Evolutionary conservation across 2,329 filamentous ascomycete species (phyloP).

Genomic region (Beauveria sp.): DNA sequence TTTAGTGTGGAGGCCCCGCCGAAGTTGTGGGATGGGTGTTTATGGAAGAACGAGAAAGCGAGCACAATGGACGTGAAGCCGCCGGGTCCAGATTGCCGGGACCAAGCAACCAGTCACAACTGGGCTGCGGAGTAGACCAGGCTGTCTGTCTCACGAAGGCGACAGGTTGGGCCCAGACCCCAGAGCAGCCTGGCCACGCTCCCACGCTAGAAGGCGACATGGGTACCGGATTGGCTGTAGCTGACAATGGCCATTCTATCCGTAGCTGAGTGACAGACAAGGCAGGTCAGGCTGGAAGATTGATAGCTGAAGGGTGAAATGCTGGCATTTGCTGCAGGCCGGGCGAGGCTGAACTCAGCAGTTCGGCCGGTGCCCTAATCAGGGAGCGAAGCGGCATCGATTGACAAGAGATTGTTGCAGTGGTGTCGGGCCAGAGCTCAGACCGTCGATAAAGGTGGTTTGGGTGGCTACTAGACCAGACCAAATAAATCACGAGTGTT

Average conservation of each 20-base stretch:
- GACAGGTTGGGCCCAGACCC: neutral
- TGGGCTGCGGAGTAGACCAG: conserved; percentile 1
- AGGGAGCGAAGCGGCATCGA: neutral
- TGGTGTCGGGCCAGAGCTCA: neutral
- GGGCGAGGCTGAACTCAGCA: neutral
- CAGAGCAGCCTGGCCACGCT: neutral
- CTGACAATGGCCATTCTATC: neutral
- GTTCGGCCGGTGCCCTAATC: neutral
- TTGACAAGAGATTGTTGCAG: neutral
- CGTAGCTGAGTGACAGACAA: neutral
- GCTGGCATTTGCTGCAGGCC: neutral
- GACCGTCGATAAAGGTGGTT: neutral
- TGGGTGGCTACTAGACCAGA: neutral
- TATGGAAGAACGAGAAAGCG: neutral
- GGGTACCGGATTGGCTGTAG: neutral
- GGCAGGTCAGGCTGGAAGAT: neutral
- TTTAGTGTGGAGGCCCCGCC: neutral
- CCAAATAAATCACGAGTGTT: neutral
- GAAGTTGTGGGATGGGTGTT: neutral
- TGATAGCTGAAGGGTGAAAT: neutral
- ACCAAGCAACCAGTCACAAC: conserved; percentile 4
- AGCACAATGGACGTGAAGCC: conserved; percentile 1
- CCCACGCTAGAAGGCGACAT: neutral
- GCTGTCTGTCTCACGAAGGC: conserved; percentile 4
- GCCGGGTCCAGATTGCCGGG: conserved; percentile 9